A percentile compares a stretch with the other conserved stretches of the same genome.
phyloP scores from a whole-genome alignment of 2,329 filamentous ascomycete genomes.

The Curvularia spicifera region DNA sequence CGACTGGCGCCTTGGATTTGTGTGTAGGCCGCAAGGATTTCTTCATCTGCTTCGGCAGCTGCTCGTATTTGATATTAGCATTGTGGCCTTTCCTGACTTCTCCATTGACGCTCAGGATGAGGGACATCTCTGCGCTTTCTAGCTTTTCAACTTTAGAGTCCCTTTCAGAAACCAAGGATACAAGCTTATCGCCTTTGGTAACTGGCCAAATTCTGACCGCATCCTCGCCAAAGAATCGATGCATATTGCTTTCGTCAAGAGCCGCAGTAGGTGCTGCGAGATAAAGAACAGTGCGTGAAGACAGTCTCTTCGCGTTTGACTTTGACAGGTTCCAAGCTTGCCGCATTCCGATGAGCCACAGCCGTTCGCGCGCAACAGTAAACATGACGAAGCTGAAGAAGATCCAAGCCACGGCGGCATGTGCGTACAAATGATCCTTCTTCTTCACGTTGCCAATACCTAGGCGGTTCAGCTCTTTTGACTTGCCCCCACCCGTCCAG shows the following conservation, averaged over 20 bases:
- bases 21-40: slow-evolving; percentile 61
- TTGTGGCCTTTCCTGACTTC: slow-evolving; percentile 68
- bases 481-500: slow-evolving; percentile 73
- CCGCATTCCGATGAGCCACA: slow-evolving; percentile 90
- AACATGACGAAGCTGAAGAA: slow-evolving; percentile 89
- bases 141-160: slow-evolving; percentile 81
- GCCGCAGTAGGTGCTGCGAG: slow-evolving; percentile 82
- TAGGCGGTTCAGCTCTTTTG: slow-evolving; percentile 75
- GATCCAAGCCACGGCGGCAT: slow-evolving; percentile 78
- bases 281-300: slow-evolving; percentile 88
- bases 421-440: slow-evolving; percentile 73
- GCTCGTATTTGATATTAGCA: slow-evolving; percentile 57
- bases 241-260: slow-evolving; percentile 75
- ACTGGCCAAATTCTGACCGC: slow-evolving; percentile 87
- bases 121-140: slow-evolving; percentile 83
- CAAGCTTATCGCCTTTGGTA: slow-evolving; percentile 76
- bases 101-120: slow-evolving; percentile 80
- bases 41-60: slow-evolving; percentile 64
- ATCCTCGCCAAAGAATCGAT: slow-evolving; percentile 78
- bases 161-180: slow-evolving; percentile 80
- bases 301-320: slow-evolving; percentile 82
- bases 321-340: slow-evolving; percentile 91
- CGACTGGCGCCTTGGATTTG: slow-evolving; percentile 54
- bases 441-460: slow-evolving; percentile 77
- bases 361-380: slow-evolving; percentile 82